A percentile compares a stretch with the other conserved stretches of the same genome.
These are phyloP conservation scores for Carpinus viminea DNA, from an alignment of 306 rosid species.

Conservation along the genomic window DNA sequence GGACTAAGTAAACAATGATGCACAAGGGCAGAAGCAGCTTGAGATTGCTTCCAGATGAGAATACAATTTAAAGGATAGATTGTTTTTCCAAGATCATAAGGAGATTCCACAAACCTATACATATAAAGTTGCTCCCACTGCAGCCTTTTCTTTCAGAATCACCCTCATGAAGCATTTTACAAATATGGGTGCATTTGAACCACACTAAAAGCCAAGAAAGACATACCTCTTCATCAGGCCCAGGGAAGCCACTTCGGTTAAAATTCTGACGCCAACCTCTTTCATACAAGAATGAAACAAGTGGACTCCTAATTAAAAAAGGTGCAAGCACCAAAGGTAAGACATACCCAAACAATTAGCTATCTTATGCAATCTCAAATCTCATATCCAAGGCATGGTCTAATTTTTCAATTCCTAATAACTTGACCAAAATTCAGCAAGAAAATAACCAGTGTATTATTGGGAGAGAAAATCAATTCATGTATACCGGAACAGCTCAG, in stretches of 20 bases:
- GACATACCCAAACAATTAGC: conserved; percentile 20
- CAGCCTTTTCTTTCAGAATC: not conserved
- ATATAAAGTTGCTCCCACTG: conserved; percentile 1
- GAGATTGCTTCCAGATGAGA: not conserved
- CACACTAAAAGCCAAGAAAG: not conserved
- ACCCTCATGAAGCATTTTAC: not conserved
- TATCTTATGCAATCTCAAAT: conserved; percentile 11
- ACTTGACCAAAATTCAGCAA: not conserved
- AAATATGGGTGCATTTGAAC: not conserved
- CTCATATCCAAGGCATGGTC: not conserved
- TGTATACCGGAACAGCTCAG: conserved; percentile 74
- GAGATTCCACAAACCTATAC: not conserved
- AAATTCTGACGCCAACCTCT: conserved; percentile 99
- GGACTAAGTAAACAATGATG: not conserved
- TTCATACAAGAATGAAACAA: conserved; percentile 91
- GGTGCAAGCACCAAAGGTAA: conserved; percentile 20
- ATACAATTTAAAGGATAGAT: not conserved
- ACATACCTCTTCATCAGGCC: conserved; percentile 90
- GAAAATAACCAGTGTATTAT: not conserved
- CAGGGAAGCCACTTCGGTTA: conserved; percentile 82
- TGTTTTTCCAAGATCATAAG: not conserved
- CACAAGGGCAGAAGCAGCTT: not conserved
- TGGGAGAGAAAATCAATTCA: not conserved
- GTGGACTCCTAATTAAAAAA: conserved; percentile 78
- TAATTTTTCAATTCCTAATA: not conserved